Conservation (phyloP, 1,284 basidiomycete genomes). For the Apiotrichum gracile region DNA sequence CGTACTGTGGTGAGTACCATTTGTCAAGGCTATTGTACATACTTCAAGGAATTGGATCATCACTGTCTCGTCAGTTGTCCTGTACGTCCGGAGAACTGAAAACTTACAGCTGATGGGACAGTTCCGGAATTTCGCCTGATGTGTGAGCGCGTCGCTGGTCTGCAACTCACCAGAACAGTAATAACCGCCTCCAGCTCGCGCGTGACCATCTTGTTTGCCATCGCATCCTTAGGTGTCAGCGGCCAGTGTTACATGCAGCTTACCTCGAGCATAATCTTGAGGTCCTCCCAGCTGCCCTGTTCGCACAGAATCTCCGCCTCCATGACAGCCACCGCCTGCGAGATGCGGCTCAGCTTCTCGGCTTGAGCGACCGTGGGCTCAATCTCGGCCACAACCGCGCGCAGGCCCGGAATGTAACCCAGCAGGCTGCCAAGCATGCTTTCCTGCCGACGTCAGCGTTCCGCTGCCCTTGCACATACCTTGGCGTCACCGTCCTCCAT, state of each 20-base stretch:
- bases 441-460: background rate
- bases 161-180: background rate
- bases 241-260: background rate
- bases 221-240: background rate
- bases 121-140: background rate
- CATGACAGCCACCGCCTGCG: background rate
- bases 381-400: background rate
- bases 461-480: background rate
- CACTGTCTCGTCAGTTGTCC: background rate
- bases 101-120: background rate
- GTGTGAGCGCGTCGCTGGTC: background rate
- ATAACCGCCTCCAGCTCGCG: background rate
- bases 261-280: background rate
- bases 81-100: too few species aligned
- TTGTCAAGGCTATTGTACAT: background rate
- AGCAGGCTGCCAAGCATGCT: background rate
- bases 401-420: background rate
- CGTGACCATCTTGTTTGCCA: background rate
- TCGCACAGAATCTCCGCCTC: constrained; percentile 11
- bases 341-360: background rate
- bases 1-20: constrained; percentile 1
- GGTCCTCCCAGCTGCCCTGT: constrained; percentile 1
- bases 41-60: background rate
- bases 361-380: background rate
- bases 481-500: constrained; percentile 4